Conservation (phyloP, 2,329 filamentous ascomycete genomes). For the Alternaria arborescens region DNA sequence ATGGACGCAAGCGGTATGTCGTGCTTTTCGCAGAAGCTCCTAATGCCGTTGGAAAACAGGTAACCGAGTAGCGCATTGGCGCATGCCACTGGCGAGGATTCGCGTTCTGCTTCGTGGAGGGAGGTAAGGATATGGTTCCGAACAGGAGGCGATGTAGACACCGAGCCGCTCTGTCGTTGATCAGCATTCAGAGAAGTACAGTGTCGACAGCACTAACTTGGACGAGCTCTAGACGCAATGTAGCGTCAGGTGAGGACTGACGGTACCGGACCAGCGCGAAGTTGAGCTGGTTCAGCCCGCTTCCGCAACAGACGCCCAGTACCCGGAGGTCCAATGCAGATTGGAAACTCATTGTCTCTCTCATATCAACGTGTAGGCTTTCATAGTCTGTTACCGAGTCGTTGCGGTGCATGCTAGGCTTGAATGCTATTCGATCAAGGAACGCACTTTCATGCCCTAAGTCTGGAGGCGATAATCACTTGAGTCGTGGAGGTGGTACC, state of each 20-base stretch:
- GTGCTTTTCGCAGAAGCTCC: constrained; percentile 59
- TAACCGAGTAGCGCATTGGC: constrained; percentile 67
- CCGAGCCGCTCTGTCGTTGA: constrained; percentile 60
- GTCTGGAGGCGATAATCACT: not conserved
- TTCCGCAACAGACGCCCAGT: constrained; percentile 64
- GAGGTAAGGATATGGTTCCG: constrained; percentile 67
- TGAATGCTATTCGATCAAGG: not conserved
- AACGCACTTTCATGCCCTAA: not conserved
- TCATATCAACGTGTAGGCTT: not conserved
- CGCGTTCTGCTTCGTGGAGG: constrained; percentile 63
- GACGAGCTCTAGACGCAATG: constrained; percentile 66
- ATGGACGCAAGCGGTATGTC: constrained; percentile 57
- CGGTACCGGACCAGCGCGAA: constrained; percentile 66
- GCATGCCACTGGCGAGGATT: constrained; percentile 63
- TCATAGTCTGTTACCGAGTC: constrained; percentile 25
- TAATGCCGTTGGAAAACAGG: constrained; percentile 63
- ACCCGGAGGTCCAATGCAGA: constrained; percentile 59
- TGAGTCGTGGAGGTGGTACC: not conserved
- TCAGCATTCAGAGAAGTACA: not conserved
- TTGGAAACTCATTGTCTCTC: constrained; percentile 4
- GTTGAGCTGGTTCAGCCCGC: constrained; percentile 66
- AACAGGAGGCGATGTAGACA: constrained; percentile 62
- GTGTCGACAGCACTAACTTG: constrained; percentile 19
- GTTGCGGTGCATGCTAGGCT: constrained; percentile 18
- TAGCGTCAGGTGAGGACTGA: constrained; percentile 60